Conservation (phyloP, 495 filamentous ascomycete genomes). For the Hypoxylon trugodes region DNA sequence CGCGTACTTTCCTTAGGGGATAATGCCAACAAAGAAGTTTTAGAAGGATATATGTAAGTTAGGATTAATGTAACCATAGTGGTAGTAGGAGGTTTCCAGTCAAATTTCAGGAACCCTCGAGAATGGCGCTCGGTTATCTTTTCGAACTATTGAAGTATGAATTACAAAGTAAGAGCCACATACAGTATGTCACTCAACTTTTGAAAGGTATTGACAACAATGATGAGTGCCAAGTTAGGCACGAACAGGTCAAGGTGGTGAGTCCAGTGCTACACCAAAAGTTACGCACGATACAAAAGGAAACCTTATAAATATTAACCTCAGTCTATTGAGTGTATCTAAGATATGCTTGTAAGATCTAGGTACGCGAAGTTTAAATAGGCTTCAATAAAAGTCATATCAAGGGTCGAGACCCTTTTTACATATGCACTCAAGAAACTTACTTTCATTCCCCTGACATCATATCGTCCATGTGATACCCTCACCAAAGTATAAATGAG, state of each 20-base stretch:
- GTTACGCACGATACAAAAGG: too few species aligned
- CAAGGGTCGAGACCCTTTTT: background rate
- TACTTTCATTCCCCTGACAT: conserved; percentile 1
- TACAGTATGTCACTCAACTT: too few species aligned
- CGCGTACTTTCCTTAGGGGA: background rate
- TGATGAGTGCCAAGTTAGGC: too few species aligned
- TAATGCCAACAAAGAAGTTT: conserved; percentile 1
- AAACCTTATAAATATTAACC: conserved; percentile 6
- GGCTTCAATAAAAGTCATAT: background rate
- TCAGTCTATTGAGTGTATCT: background rate
- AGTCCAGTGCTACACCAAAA: too few species aligned
- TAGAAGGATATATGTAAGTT: background rate
- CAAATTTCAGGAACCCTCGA: too few species aligned
- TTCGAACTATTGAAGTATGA: too few species aligned
- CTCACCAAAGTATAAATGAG: background rate
- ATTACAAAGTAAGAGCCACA: too few species aligned
- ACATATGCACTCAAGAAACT: background rate
- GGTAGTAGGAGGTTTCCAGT: too few species aligned
- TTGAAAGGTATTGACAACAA: too few species aligned
- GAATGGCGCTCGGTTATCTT: too few species aligned
- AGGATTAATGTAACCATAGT: background rate
- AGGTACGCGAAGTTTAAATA: conserved; percentile 1
- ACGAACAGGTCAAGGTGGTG: too few species aligned
- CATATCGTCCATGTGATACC: background rate
- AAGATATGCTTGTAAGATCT: background rate